These are phyloP conservation scores for Samsoniella hepiali DNA, from an alignment of 2,329 filamentous ascomycete genomes.

Conservation along the genomic window DNA sequence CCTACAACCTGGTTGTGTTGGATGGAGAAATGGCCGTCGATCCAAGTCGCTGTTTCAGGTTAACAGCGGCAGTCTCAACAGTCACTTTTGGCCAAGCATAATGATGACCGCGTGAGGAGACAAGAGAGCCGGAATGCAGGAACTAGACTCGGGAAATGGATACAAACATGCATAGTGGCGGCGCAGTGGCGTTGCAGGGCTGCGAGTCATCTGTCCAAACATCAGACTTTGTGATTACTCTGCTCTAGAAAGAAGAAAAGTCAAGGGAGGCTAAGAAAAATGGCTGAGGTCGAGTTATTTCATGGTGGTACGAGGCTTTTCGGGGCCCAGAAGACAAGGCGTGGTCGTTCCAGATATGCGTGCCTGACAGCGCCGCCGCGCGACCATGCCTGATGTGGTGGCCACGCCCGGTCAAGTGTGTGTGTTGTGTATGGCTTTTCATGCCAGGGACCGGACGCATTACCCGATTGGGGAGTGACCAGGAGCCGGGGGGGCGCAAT, in stretches of 20 bases:
- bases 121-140: background rate
- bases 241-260: background rate
- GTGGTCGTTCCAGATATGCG: background rate
- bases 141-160: background rate
- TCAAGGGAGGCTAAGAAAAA: background rate
- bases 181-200: background rate
- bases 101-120: background rate
- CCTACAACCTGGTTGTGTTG: background rate
- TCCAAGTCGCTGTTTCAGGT: slow-evolving; percentile 10
- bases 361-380: background rate
- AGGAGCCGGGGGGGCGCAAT: background rate
- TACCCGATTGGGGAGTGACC: background rate
- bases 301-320: background rate
- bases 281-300: background rate
- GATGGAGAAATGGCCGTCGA: background rate
- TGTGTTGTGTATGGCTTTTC: background rate
- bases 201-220: background rate
- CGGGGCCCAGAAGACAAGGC: background rate
- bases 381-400: slow-evolving; percentile 6
- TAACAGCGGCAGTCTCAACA: slow-evolving; percentile 3
- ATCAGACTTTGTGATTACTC: background rate
- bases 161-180: background rate
- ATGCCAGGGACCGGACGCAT: slow-evolving; percentile 1
- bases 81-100: background rate
- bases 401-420: background rate